Evolutionary conservation across 345 rosid species (phyloP), one percentile per base, ranked within the genome.

Genomic region (Microcos paniculata): DNA sequence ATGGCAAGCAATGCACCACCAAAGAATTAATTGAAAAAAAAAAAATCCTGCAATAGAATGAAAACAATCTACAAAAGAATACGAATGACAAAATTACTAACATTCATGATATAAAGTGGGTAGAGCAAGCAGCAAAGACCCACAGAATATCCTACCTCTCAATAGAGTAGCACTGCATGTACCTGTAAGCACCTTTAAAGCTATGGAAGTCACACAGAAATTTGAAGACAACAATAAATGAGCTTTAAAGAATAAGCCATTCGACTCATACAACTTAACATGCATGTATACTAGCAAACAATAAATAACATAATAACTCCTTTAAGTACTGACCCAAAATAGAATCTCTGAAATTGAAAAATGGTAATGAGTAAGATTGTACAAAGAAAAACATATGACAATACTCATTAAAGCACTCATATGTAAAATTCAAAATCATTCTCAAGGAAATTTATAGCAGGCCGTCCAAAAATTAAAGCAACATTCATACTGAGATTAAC

Each of bases 71-170:
- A 72, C 35, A 51, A 77, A 80, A 43, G 63, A 72, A 70, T 74
- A 74, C 81, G 72, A 79, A 75, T 80, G 85, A 74, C 79, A 58
- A 66, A 83, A 79, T 78, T 79, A 84, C 89, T 76, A 85, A 84
- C 86, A 77, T 79, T 88, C 82, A 77, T 73, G 80, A 76, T 74
- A 84, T 28, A 82, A 77, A 73, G 89, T 78, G 81, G 86, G 82
- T 72, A 81, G 82, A 78, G 82, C 84, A 78, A 85, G 86, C 85
- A 81, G 86, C 81, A 81, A 83, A 80, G 85, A 80, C 73, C 80
- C 88, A 83, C 75, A 83, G 85, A 87, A 85, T 76, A 76, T 82
- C 82, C 87, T 84, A 85, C 85, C 84, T 82, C 85, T 82, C 87
- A 82, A 81, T 62, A 80, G 76, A 76, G 86, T 71, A 83, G 80